Percentiles rank a stretch among this genome's conserved stretches.
Conservation (phyloP, 1,139 yeast species). For the Geotrichum candidum region DNA sequence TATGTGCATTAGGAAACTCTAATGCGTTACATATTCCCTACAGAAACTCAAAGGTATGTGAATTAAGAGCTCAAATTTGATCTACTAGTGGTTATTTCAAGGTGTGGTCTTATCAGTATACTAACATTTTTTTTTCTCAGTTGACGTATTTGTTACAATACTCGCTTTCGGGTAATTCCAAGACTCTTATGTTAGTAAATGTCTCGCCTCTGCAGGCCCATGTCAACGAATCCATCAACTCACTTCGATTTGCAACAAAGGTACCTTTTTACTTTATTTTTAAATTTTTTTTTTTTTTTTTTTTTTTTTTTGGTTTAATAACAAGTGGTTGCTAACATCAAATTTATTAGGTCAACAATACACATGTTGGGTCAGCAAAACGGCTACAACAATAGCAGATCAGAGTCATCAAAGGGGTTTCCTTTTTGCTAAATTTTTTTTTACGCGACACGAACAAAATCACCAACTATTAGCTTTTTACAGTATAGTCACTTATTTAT, state of each 20-base stretch:
- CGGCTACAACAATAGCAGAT: neutral
- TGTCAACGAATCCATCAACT: conserved; percentile 72
- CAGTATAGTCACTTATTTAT: neutral
- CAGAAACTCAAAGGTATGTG: conserved; percentile 41
- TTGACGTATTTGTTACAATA: conserved; percentile 81
- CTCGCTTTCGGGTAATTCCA: conserved; percentile 79
- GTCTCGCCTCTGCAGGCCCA: conserved; percentile 63
- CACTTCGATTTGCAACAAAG: conserved; percentile 83
- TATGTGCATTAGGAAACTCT: conserved; percentile 53
- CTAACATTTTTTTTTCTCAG: conserved; percentile 18
- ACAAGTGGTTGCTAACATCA: neutral
- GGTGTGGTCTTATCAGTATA: conserved; percentile 39
- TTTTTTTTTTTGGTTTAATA: neutral
- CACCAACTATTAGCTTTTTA: neutral
- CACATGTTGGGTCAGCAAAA: conserved; percentile 19
- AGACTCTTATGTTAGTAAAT: conserved; percentile 90
- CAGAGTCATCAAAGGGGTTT: neutral
- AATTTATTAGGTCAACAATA: conserved; percentile 27
- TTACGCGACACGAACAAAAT: neutral
- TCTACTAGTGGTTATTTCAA: neutral
- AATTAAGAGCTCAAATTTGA: conserved; percentile 16
- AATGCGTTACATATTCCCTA: conserved; percentile 46
- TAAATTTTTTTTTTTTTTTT: neutral
- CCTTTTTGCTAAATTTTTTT: neutral
- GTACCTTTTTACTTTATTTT: conserved; percentile 18